phyloP scores from a whole-genome alignment of 1,139 yeast species.

The Pichia sp. region DNA sequence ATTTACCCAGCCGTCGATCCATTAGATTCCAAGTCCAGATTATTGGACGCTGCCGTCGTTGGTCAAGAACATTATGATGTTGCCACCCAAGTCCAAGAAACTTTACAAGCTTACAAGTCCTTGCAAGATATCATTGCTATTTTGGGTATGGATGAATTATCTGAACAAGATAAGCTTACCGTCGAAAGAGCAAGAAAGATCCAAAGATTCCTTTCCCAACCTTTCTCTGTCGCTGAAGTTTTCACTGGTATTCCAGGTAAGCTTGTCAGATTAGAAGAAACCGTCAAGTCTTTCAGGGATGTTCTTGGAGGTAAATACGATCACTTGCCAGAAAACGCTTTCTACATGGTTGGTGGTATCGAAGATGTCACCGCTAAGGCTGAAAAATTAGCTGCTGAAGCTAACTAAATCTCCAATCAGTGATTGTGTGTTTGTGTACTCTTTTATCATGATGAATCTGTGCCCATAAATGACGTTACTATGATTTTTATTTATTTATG shows the following conservation, averaged over 20 bases:
- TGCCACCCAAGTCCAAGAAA: constrained; percentile 94
- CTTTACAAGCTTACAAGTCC: constrained; percentile 98
- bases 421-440: constrained; percentile 13
- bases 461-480: constrained; percentile 17
- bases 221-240: constrained; percentile 99
- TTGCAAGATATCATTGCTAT: constrained; percentile 99
- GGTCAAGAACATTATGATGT: constrained; percentile 98
- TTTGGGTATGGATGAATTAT: constrained; percentile 99
- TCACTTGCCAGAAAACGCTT: constrained; percentile 97
- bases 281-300: constrained; percentile 90
- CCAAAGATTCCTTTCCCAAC: constrained; percentile 99
- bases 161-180: constrained; percentile 96
- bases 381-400: constrained; percentile 95
- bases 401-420: constrained; percentile 44
- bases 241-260: constrained; percentile 99
- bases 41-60: constrained; percentile 93
- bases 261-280: constrained; percentile 94
- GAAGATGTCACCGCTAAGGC: constrained; percentile 98
- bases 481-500: constrained; percentile 21
- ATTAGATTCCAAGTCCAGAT: constrained; percentile 98
- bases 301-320: constrained; percentile 98
- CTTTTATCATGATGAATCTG: constrained; percentile 2
- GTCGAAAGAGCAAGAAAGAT: constrained; percentile 99
- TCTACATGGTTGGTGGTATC: constrained; percentile 99
- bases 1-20: constrained; percentile 99